phyloP scores from a whole-genome alignment of 2,329 filamentous ascomycete genomes.

The Colletotrichum cordylinicola region DNA sequence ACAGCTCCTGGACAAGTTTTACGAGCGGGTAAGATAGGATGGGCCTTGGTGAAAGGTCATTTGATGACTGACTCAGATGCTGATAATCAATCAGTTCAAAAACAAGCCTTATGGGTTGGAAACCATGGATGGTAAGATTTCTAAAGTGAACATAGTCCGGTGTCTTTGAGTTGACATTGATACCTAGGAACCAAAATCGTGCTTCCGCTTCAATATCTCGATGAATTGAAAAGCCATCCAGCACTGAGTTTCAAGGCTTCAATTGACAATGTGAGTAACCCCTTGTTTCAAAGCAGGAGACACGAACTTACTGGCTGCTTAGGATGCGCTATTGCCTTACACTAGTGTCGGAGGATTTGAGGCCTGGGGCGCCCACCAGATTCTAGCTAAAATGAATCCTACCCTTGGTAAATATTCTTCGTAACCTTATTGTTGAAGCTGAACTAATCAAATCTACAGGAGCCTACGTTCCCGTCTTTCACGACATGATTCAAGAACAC shows the following conservation, averaged over 20 bases:
- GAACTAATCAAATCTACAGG: neutral
- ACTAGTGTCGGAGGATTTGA: neutral
- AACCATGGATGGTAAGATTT: neutral
- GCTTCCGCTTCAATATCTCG: neutral
- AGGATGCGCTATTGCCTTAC: neutral
- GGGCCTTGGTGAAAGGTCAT: neutral
- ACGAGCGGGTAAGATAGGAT: neutral
- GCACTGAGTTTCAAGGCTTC: neutral
- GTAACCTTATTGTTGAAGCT: fast-evolving
- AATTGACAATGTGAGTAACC: neutral
- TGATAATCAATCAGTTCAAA: neutral
- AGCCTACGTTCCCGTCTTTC: neutral
- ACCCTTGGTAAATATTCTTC: neutral
- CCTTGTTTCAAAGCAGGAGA: neutral
- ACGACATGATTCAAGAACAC: neutral
- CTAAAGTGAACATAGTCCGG: neutral
- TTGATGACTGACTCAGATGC: neutral
- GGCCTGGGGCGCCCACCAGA: neutral
- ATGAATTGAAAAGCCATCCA: neutral
- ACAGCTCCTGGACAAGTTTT: neutral
- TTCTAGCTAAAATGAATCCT: neutral
- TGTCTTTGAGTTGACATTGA: neutral
- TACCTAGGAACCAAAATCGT: neutral
- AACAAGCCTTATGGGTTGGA: neutral
- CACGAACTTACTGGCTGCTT: neutral